phyloP scores from a whole-genome alignment of 1,284 basidiomycete species.

The Trichosporon sp. region DNA sequence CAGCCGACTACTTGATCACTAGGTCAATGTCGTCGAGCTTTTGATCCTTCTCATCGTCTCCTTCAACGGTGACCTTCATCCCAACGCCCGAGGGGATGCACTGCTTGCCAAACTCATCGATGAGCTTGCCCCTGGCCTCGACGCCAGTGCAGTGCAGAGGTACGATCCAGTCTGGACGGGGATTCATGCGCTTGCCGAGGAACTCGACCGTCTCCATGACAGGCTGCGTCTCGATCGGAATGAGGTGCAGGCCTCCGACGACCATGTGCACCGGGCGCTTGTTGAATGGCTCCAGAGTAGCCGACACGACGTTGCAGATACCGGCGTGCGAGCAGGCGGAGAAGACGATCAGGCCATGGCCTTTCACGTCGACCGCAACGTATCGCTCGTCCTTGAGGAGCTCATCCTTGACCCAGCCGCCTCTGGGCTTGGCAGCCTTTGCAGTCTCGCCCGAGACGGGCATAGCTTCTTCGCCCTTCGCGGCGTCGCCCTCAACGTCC shows the following conservation, averaged over 20 bases:
- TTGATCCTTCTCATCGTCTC: slow-evolving; percentile 34
- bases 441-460: background rate
- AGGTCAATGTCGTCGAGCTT: slow-evolving; percentile 14
- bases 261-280: slow-evolving; percentile 69
- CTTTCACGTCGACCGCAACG: slow-evolving; percentile 64
- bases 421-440: background rate
- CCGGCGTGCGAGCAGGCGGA: slow-evolving; percentile 81
- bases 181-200: slow-evolving; percentile 56
- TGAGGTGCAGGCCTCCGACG: slow-evolving; percentile 72
- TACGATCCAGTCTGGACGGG: slow-evolving; percentile 62
- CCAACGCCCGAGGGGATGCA: slow-evolving; percentile 66
- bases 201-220: slow-evolving; percentile 67
- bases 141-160: slow-evolving; percentile 82
- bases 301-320: slow-evolving; percentile 70
- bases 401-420: slow-evolving; percentile 60
- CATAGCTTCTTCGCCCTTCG: background rate
- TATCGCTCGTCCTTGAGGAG: slow-evolving; percentile 77
- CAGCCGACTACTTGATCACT: background rate
- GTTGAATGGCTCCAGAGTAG: slow-evolving; percentile 58
- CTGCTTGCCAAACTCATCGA: slow-evolving; percentile 61
- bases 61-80: slow-evolving; percentile 54
- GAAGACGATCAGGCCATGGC: slow-evolving; percentile 72
- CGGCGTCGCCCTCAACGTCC: background rate
- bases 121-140: slow-evolving; percentile 61
- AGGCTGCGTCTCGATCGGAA: slow-evolving; percentile 58